Evolutionary conservation across 176 grass and related monocot species (phyloP), one percentile per base, ranked within the genome.

Genomic region (Hordeum marinum): DNA sequence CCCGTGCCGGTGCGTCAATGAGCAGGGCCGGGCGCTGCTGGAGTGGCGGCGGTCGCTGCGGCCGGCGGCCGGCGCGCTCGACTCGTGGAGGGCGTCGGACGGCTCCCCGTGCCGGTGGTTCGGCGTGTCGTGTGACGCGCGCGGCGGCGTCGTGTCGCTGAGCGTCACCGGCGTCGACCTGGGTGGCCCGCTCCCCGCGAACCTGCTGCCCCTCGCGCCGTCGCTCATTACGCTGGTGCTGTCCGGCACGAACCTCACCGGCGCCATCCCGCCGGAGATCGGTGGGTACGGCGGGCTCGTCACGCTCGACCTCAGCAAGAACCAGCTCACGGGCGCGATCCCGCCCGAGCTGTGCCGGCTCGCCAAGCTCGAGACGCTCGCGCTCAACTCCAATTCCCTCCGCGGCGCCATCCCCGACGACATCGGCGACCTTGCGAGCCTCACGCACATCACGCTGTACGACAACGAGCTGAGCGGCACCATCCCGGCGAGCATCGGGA

Each of bases 331-430:
- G 7, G 92, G 94, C 18, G 86, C 79, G 75, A 91, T 99, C 67
- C 94, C 97, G 1, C 12, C 36, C 26, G 88, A 94, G 65, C 35
- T 99, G 2, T 96, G 97, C 94, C 63, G 82, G 48, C 92, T 99
- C 20, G 29, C 11, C 18, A 90, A 91, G 65, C 94, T 99, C 42
- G 80, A 91, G 81, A 80, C 86, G 13, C 86, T 99, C 8, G 68
- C 84, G 29, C 82, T 99, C 68, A 92, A 99, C 58, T 85, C 97
- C 67, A 99, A 99, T 67, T 99, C 86, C 45, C 85, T 99, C 24
- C 84, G 86, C 24, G 97, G 97, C 57, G 91, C 86, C 81, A 90
- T 99, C 45, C 97, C 97, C 14, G 80, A 78, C 20, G 87, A 78
- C 59, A 55, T 99, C 65, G 94, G 94, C 61, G 89, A 91, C 86